phyloP scores from a whole-genome alignment of 805 yeast genomes.

The Pichia paraexigua region DNA sequence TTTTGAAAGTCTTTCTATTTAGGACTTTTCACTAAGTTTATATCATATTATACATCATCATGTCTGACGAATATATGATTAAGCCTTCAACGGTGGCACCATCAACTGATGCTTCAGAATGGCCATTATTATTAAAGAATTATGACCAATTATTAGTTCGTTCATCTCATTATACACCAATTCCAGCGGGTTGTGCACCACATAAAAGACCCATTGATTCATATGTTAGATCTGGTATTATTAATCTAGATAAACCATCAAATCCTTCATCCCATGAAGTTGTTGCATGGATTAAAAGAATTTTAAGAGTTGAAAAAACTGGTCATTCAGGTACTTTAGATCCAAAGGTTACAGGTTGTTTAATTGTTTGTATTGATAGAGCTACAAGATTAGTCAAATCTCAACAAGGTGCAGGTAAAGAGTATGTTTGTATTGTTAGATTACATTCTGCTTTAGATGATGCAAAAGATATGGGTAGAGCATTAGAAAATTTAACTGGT shows the following conservation, averaged over 20 bases:
- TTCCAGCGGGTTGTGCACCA: slow-evolving; percentile 93
- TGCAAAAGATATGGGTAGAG: slow-evolving; percentile 76
- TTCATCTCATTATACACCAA: slow-evolving; percentile 96
- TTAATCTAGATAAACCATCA: slow-evolving; percentile 95
- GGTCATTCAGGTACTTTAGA: slow-evolving; percentile 99
- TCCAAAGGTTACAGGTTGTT: slow-evolving; percentile 95
- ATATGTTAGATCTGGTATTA: slow-evolving; percentile 90
- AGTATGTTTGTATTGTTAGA: slow-evolving; percentile 96
- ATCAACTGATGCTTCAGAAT: slow-evolving; percentile 78
- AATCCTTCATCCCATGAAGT: slow-evolving; percentile 99
- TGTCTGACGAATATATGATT: slow-evolving; percentile 49
- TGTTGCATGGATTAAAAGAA: slow-evolving; percentile 98
- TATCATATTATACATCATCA: slow-evolving; percentile 4
- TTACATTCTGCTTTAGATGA: slow-evolving; percentile 89
- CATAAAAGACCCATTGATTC: slow-evolving; percentile 87
- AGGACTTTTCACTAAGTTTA: neutral
- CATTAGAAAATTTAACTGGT: slow-evolving; percentile 92
- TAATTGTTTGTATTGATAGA: slow-evolving; percentile 95
- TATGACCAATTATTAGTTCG: slow-evolving; percentile 91
- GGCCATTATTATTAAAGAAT: slow-evolving; percentile 93
- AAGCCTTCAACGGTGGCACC: slow-evolving; percentile 82
- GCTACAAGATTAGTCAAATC: slow-evolving; percentile 97
- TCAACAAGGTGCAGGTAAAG: slow-evolving; percentile 99
- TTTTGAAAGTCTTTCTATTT: neutral
- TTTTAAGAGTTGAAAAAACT: slow-evolving; percentile 90